Percentiles rank a stretch among this genome's conserved stretches.
Evolutionary conservation across 78 protist species (phyloP).

Genomic region (Tieghemostelium lacteum): DNA sequence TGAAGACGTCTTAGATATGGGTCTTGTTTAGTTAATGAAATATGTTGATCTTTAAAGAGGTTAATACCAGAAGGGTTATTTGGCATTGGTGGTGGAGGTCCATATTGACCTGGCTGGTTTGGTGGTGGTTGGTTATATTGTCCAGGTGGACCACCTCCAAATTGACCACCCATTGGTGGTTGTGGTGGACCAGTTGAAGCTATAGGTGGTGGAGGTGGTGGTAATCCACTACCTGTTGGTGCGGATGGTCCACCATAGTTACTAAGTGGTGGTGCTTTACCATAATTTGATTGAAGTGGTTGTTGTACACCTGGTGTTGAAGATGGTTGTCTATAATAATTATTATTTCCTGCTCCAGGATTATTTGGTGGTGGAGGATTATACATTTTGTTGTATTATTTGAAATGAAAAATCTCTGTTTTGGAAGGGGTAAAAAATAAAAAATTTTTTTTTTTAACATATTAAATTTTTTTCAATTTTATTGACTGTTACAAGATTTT

Average conservation of each 20-base stretch:
- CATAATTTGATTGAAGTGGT: conserved; percentile 23
- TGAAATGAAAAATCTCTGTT: no score
- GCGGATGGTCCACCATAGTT: conserved; percentile 3
- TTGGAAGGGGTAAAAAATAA: no score
- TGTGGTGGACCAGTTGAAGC: background rate
- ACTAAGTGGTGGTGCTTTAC: conserved; percentile 9
- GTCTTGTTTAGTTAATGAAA: conserved; percentile 37
- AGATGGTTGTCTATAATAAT: conserved; percentile 73
- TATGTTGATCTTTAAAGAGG: conserved; percentile 10
- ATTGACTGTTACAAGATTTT: no score
- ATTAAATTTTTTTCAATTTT: no score
- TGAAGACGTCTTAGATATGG: conserved; percentile 14
- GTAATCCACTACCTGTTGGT: conserved; percentile 2
- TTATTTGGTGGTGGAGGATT: conserved; percentile 71
- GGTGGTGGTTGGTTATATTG: conserved; percentile 34
- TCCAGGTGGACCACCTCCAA: conserved; percentile 1
- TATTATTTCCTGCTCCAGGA: background rate
- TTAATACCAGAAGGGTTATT: conserved; percentile 3
- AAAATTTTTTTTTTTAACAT: no score
- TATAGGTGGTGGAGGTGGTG: conserved; percentile 22
- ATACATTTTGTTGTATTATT: no score
- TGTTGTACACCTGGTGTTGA: conserved; percentile 51
- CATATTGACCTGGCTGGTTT: conserved; percentile 31
- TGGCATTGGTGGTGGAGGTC: conserved; percentile 3
- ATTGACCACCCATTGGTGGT: background rate